Evolutionary conservation across 1,139 yeast species (phyloP), one percentile per base, ranked within the genome.

Genomic region (Sugiyamaella grinbergsii): DNA sequence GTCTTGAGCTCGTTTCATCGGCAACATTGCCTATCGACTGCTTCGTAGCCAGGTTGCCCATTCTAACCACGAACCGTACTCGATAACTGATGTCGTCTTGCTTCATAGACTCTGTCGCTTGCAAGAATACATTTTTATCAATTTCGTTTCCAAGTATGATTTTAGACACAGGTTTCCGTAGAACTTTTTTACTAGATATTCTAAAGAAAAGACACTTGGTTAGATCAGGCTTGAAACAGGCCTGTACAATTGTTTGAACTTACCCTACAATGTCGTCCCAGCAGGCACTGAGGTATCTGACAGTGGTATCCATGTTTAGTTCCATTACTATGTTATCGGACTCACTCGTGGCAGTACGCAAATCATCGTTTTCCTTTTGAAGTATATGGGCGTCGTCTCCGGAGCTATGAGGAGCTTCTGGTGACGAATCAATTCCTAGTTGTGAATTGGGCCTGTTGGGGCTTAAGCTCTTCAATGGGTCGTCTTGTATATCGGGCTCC

Each of bases 281-380:
- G 56, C 84, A 80, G 55, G 77, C 78, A 56, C 93, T 80, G 29
- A 90, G 67, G 65, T 86, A 87, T 49, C 80, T 78, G n/a, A 93
- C 82, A 37, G 77, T 79, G 16, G 96, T 90, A 60, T 83, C 84
- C 62, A 89, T 71, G 62, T 85, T 93, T 53, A 93, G 71, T 67
- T 93, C 98, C 72, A 93, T 71, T 1, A 93, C 84, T n/a, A 84
- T 80, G n/a, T 90, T 83, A 4, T 89, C 89, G 58, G 83, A 85
- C 56, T 79, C 78, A 10, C 82, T 77, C 16, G 86, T 80, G 0
- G 91, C 91, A 18, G 60, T 54, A 10, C 62, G 58, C 23, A 66
- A 54, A 46, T 65, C 69, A 37, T 66, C 67, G 42, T 58, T 59
- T 34, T 61, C 65, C 26, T 48, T 49, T 37, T 51, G 55, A 22